Base-by-base conservation (phyloP, 257 asterid species). In the Thymus mandschuricus region DNA sequence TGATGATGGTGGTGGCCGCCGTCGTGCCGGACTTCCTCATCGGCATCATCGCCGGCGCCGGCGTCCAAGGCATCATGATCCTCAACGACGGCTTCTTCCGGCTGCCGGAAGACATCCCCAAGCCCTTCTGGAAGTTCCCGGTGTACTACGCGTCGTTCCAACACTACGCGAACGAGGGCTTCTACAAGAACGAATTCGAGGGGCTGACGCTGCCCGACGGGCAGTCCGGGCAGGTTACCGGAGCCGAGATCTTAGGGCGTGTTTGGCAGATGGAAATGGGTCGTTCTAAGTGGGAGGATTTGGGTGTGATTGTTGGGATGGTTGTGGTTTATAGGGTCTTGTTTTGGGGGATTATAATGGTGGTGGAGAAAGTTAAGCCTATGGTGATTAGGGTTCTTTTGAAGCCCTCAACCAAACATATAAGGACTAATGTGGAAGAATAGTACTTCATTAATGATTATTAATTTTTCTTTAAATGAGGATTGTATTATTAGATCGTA, bases 1-100 rank as follows among this genome's bases (percentile, higher is more conserved):
- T 86, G 0, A 83, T 83, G 86, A 83, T 86, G 86, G 69, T 73
- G 9, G 82, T 84, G 41, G 87, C 89, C 0, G 75, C 77, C 35
- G 58, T 80, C 10, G 82, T 84, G 50, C 82, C 86, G 4, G 35
- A 81, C 55, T 84, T 75, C 40, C 86, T 84, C 40, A 71, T 73
- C 75, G 84, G 88, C 3, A 62, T 85, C 78, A 81, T 84, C 34
- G 65, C 70, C 6, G 88, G 82, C 29, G 79, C 84, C n/a, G 88
- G 84, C 38, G 72, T 82, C 56, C 85, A 75, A 54, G 87, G 83
- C 30, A 51, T 79, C 5, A 84, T 81, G 89, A 71, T 81, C 41
- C 68, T 84, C 8, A 72, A 64, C 46, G 66, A 81, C 29, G 86
- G 89, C 1, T 84, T 84, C n/a, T 84, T 84, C 13, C 75, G 88